Base-by-base conservation (phyloP, 768 basidiomycete genomes). In the Cubamyces lactineus region DNA sequence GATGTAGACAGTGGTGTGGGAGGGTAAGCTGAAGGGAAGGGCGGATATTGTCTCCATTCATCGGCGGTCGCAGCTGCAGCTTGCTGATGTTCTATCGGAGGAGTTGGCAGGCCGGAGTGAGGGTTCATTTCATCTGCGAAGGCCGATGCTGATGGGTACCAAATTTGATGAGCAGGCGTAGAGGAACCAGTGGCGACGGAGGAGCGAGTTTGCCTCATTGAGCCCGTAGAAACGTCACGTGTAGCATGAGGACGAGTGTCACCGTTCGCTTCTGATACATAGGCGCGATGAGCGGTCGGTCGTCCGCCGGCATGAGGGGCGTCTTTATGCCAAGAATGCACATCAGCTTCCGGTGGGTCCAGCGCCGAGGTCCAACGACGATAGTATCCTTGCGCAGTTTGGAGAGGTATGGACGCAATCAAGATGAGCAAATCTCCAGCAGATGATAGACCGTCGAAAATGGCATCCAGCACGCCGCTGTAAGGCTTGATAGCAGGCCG, bases 401-500 rank as follows among this genome's bases (percentile, higher is more conserved):
- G 73, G 57, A 77, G 49, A 2, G 82, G 80, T n/a, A 82, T 72
- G 21, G 73, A 69, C 46, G 78, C 69, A 23, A 82, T 62, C 9
- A 83, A 74, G 40, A 86, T 50, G 51, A 91, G 77, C 34, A 78
- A 66, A 71, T 93, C 91, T 21, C 88, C 87, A 47, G 86, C 67
- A 73, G 86, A 84, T 53, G 84, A 80, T 40, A 79, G 73, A 24
- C 89, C 63, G 56, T 91, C 88, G 28, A 92, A 77, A 13, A 81
- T 59, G 16, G 84, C 77, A 69, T 94, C 92, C 39, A 94, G 74
- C 1, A 87, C 81, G 5, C 77, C 67, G 15, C 83, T 81, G 67
- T 94, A 91, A 6, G 92, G 92, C 69, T 86, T 89, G 67, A 94
- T 72, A 34, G 89, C 69, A 16, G 93, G 92, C 19, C 92, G 89